These are phyloP conservation scores for Cordyceps cicadae DNA, from an alignment of 2,329 filamentous ascomycete species.

Conservation along the genomic window DNA sequence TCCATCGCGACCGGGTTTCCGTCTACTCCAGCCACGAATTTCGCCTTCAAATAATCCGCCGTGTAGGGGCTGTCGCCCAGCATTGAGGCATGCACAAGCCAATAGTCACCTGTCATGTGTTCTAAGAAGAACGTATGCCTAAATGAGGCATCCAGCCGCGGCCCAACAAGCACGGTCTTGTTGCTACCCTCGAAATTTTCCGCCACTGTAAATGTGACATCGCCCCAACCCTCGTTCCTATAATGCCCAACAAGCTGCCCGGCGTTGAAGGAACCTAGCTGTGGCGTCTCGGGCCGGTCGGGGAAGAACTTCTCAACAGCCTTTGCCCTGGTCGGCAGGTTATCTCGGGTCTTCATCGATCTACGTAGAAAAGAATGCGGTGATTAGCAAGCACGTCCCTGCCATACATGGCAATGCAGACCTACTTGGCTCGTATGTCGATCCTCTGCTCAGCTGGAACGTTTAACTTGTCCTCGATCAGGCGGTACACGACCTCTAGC, in stretches of 20 bases:
- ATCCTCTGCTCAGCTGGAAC: constrained; percentile 17
- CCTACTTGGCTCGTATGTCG: constrained; percentile 17
- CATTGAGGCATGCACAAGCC: neutral
- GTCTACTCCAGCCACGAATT: constrained; percentile 1
- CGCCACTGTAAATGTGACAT: neutral
- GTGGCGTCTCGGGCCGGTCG: neutral
- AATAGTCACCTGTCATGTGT: constrained; percentile 11
- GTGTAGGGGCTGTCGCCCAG: neutral
- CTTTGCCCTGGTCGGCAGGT: neutral
- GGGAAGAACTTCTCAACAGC: constrained; percentile 2
- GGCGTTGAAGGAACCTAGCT: neutral
- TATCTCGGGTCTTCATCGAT: neutral
- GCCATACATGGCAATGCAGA: neutral
- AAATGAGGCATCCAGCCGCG: neutral
- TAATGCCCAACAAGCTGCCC: constrained; percentile 8
- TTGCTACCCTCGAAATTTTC: neutral
- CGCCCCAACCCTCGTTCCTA: constrained; percentile 6
- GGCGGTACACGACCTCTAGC: constrained; percentile 19
- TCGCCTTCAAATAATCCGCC: neutral
- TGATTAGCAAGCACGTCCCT: neutral
- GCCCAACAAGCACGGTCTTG: constrained; percentile 4
- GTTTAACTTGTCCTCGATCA: constrained; percentile 24
- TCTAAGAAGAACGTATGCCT: constrained; percentile 1
- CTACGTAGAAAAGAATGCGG: neutral
- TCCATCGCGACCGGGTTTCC: constrained; percentile 1